Percentiles rank a stretch among this genome's conserved stretches.
Evolutionary conservation across 2,329 filamentous ascomycete genomes (phyloP).

Genomic region (Apiospora arundinis): DNA sequence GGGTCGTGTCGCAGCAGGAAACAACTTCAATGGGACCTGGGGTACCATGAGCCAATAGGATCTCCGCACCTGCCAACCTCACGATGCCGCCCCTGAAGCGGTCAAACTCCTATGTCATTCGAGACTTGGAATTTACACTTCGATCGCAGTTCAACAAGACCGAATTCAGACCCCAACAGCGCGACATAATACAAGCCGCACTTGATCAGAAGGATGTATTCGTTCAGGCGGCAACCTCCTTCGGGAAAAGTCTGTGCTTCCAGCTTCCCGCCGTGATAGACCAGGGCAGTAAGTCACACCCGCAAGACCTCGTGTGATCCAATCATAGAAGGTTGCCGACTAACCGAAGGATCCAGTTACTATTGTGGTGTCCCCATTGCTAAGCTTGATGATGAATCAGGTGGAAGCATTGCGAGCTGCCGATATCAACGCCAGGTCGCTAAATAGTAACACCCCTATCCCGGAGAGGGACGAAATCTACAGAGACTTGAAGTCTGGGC

Average conservation of each 20-base stretch:
- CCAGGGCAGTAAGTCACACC: slow-evolving; percentile 72
- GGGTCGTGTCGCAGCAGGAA: slow-evolving; percentile 8
- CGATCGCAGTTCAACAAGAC: slow-evolving; percentile 69
- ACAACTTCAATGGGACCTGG: slow-evolving; percentile 19
- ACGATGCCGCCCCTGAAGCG: slow-evolving; percentile 39
- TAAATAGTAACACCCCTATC: slow-evolving; percentile 81
- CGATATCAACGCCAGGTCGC: slow-evolving; percentile 80
- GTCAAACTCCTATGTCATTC: slow-evolving; percentile 39
- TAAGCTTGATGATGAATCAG: slow-evolving; percentile 96
- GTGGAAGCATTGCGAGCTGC: slow-evolving; percentile 78
- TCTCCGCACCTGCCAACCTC: background rate
- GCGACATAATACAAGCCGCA: slow-evolving; percentile 84
- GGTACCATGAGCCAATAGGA: slow-evolving; percentile 19
- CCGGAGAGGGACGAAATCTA: slow-evolving; percentile 73
- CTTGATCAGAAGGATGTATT: slow-evolving; percentile 89
- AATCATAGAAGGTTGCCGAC: slow-evolving; percentile 31
- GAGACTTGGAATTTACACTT: slow-evolving; percentile 69
- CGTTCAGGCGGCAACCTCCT: slow-evolving; percentile 87
- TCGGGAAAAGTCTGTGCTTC: slow-evolving; percentile 93
- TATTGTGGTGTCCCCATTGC: slow-evolving; percentile 85
- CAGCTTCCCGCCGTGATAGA: slow-evolving; percentile 90
- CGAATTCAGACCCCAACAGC: slow-evolving; percentile 73
- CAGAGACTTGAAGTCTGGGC: slow-evolving; percentile 83
- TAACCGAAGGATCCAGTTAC: slow-evolving; percentile 63
- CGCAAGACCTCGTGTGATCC: slow-evolving; percentile 3